Evolutionary conservation across 345 rosid species (phyloP), one percentile per base, ranked within the genome.

Genomic region (Citrus reticulata): DNA sequence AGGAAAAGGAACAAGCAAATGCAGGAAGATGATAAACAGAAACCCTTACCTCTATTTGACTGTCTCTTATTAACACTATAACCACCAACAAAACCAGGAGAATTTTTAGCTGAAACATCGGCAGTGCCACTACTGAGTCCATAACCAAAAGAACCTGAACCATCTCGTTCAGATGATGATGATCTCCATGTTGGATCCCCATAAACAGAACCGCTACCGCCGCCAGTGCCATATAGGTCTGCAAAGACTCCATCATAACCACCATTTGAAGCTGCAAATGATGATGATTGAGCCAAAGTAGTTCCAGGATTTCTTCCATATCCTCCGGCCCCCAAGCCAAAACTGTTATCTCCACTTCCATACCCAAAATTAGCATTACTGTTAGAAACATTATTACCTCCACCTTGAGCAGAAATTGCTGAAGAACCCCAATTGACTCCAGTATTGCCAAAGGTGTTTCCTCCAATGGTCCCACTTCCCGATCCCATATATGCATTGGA

Each of bases 1-100:
- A 25, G 70, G 30, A 54, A 70, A 55, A 24, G 77, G 67, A 80
- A 24, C 22, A 58, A 72, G 65, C 40, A 66, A 69, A 49, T 51
- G 39, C 63, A 54, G 49, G 61, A 78, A 62, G 16, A 70, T 20
- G 60, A 37, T 30, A 40, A 59, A 70, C 5, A 22, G 62, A 24
- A 79, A 63, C 24, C 46, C 72, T 85, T 82, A 91, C 95, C 95
- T 92, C 93, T 90, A 89, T 81, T 90, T 84, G 90, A 59, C 81
- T 88, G 91, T 89, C 96, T 86, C 84, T 87, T 92, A 81, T 85
- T 92, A 86, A 87, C 87, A 77, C 86, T 87, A 85, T 89, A 89
- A 74, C 88, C 91, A 81, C 91, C 91, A 82, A 90, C 91, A 84
- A 86, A 89, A 64, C 91, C 91, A 64, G 92, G 90, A 81, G 93